Conservation (phyloP, 1,284 basidiomycete genomes). For the Ustilago crameri region DNA sequence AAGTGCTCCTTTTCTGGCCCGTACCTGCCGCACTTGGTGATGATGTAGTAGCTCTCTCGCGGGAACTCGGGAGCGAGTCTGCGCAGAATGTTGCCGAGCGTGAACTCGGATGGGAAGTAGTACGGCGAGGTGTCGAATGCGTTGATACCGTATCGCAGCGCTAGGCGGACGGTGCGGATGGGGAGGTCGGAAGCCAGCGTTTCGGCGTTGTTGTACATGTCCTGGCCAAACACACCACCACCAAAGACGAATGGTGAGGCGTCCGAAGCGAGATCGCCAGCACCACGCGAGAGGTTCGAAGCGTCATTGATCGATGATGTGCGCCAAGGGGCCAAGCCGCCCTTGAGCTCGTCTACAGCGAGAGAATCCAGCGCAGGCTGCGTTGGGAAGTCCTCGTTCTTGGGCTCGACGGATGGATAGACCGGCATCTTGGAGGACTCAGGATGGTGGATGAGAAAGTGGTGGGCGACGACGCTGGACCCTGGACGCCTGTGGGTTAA, state of each 20-base stretch:
- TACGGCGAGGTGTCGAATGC: constrained; percentile 85
- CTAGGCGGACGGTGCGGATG: constrained; percentile 73
- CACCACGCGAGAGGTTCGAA: constrained; percentile 11
- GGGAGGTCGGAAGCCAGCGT: constrained; percentile 47
- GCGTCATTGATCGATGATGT: constrained; percentile 17
- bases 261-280: constrained; percentile 17
- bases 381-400: constrained; percentile 35
- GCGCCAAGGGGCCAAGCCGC: constrained; percentile 46
- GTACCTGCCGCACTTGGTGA: constrained; percentile 93
- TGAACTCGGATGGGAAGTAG: constrained; percentile 89
- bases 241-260: constrained; percentile 63
- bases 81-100: constrained; percentile 76
- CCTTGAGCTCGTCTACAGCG: constrained; percentile 24
- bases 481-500: background rate
- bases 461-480: background rate
- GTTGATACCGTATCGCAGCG: constrained; percentile 79
- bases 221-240: constrained; percentile 61
- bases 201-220: constrained; percentile 60
- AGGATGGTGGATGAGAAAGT: background rate
- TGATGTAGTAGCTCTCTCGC: constrained; percentile 69
- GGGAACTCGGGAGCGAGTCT: constrained; percentile 58
- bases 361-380: constrained; percentile 37
- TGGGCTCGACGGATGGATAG: constrained; percentile 47
- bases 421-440: constrained; percentile 31
- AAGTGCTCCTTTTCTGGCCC: constrained; percentile 76